These are phyloP conservation scores for Filosporella fistucella DNA, from an alignment of 495 filamentous ascomycete species.

Conservation along the genomic window DNA sequence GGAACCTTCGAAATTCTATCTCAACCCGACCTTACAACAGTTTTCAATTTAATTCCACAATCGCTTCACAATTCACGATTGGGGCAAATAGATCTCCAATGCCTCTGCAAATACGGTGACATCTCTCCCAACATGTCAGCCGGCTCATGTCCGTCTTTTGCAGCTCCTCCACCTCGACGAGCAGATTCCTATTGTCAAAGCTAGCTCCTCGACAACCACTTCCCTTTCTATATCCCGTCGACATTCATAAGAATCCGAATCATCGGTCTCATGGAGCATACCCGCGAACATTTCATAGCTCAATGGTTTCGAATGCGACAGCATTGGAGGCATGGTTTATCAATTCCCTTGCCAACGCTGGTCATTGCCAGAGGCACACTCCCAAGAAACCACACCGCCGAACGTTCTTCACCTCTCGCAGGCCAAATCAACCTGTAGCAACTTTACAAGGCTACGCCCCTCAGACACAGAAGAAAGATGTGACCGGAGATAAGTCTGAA, in stretches of 20 bases:
- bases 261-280: background rate
- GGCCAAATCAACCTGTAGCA: constrained; percentile 12
- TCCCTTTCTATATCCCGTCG: constrained; percentile 33
- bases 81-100: constrained; percentile 13
- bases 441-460: background rate
- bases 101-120: constrained; percentile 15
- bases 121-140: constrained; percentile 55
- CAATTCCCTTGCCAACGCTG: constrained; percentile 57
- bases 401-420: constrained; percentile 8
- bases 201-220: constrained; percentile 40
- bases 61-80: no score
- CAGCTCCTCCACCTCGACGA: constrained; percentile 47
- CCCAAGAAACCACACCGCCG: constrained; percentile 16
- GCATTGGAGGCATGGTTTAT: constrained; percentile 53
- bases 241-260: background rate
- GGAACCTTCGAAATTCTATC: background rate
- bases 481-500: background rate
- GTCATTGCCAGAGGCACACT: constrained; percentile 53
- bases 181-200: constrained; percentile 43
- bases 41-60: background rate
- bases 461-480: background rate
- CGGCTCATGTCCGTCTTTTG: constrained; percentile 60
- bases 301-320: background rate
- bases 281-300: background rate
- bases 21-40: background rate